phyloP scores from a whole-genome alignment of 352 stramenopile genomes.

The Paralagenidium karlingii region DNA sequence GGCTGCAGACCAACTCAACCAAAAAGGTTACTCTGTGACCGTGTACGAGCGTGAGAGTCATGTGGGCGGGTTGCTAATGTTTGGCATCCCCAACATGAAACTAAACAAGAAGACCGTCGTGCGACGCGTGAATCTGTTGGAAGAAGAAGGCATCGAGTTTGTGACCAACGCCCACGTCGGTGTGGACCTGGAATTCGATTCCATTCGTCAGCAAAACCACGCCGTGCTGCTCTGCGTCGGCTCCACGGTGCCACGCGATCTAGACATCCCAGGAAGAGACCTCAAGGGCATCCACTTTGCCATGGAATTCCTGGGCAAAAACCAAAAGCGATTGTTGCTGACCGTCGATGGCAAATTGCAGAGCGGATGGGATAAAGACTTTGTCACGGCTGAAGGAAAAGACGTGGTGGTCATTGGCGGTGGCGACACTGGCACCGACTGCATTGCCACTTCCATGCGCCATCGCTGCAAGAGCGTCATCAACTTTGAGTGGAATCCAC shows the following conservation, averaged over 20 bases:
- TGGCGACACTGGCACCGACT: conserved; percentile 95
- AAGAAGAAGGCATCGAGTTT: conserved; percentile 96
- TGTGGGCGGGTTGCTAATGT: conserved; percentile 94
- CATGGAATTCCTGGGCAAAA: conserved; percentile 96
- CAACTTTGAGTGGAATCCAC: conserved; percentile 94
- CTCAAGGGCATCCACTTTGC: conserved; percentile 95
- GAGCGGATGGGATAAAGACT: conserved; percentile 90
- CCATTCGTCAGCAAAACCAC: conserved; percentile 45
- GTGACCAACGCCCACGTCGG: conserved; percentile 92
- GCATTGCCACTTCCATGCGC: conserved; percentile 96
- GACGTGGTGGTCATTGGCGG: conserved; percentile 98
- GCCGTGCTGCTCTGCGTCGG: conserved; percentile 91
- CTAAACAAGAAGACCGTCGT: conserved; percentile 96
- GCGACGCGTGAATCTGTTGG: conserved; percentile 89
- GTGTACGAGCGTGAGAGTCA: conserved; percentile 96
- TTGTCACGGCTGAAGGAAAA: conserved; percentile 94
- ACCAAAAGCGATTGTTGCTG: conserved; percentile 94
- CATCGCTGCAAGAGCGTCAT: conserved; percentile 93
- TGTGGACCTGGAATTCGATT: conserved; percentile 38
- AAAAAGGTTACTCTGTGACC: conserved; percentile 95
- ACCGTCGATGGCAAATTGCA: conserved; percentile 93
- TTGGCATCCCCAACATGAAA: conserved; percentile 99
- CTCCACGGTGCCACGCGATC: conserved; percentile 91
- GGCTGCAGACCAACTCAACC: conserved; percentile 94
- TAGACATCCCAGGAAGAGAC: conserved; percentile 78